Percentiles rank a stretch among this genome's conserved stretches.
These are phyloP conservation scores for Lichtheimia ornata DNA, from an alignment of 371 early-diverging fungal genomes.

Conservation along the genomic window DNA sequence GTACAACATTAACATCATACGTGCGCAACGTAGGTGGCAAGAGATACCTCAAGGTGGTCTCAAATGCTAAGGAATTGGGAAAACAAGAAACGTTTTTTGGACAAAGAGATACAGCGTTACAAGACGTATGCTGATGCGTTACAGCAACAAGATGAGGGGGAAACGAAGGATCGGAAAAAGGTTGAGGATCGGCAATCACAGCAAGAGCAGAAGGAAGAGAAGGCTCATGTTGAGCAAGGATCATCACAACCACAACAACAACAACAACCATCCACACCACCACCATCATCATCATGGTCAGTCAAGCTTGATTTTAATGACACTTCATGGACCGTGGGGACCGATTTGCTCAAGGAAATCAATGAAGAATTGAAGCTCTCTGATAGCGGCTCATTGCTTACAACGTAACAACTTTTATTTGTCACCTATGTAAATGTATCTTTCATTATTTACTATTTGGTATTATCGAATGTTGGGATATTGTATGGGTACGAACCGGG, in stretches of 20 bases:
- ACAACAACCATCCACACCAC: not conserved
- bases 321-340: not conserved
- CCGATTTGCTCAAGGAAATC: constrained; percentile 38
- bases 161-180: not conserved
- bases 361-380: constrained; percentile 29
- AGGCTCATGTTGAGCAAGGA: too few relatives aligned
- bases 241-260: not conserved
- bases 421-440: too few relatives aligned
- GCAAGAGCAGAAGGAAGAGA: not conserved
- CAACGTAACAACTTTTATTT: too few relatives aligned
- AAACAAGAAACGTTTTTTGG: constrained; percentile 9
- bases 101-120: constrained; percentile 6
- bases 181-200: not conserved
- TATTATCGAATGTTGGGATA: too few relatives aligned
- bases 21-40: not conserved
- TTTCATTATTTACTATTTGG: too few relatives aligned
- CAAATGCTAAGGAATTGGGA: constrained; percentile 14
- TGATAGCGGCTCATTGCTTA: not conserved
- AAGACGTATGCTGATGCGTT: constrained; percentile 3
- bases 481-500: too few relatives aligned
- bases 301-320: not conserved
- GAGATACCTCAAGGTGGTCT: constrained; percentile 3
- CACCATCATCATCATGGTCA: not conserved
- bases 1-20: not conserved
- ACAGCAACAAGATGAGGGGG: not conserved